Evolutionary conservation across 169 alveolate species (phyloP).

Genomic region (Plasmodium gaboni): DNA sequence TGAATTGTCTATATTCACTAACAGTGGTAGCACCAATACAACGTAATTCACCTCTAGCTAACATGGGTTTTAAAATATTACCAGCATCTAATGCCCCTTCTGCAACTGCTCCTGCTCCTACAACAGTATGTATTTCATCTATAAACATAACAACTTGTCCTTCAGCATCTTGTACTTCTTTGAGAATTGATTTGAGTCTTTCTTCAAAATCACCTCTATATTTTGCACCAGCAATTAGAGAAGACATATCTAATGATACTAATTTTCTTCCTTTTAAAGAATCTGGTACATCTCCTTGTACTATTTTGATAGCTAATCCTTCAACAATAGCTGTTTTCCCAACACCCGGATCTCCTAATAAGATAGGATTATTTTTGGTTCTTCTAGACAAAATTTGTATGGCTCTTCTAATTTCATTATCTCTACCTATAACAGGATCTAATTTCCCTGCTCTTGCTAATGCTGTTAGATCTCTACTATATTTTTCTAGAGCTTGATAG

Average conservation of each 20-base stretch:
- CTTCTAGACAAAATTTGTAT: constrained; percentile 89
- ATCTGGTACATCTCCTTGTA: constrained; percentile 92
- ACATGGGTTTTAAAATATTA: constrained; percentile 90
- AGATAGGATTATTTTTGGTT: constrained; percentile 91
- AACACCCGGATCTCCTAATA: constrained; percentile 93
- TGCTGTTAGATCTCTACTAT: constrained; percentile 88
- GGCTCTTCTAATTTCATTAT: constrained; percentile 90
- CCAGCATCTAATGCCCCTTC: constrained; percentile 93
- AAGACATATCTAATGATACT: constrained; percentile 88
- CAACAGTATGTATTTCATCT: constrained; percentile 91
- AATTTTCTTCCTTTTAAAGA: constrained; percentile 88
- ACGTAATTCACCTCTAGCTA: constrained; percentile 92
- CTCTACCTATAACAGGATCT: constrained; percentile 93
- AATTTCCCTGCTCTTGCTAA: constrained; percentile 90
- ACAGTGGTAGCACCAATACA: constrained; percentile 93
- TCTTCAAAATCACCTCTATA: constrained; percentile 95
- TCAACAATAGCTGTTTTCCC: constrained; percentile 94
- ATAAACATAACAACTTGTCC: constrained; percentile 92
- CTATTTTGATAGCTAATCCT: constrained; percentile 91
- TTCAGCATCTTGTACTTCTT: constrained; percentile 91
- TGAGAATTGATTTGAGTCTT: constrained; percentile 88
- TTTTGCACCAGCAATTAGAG: constrained; percentile 90
- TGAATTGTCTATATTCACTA: constrained; percentile 90
- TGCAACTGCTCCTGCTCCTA: constrained; percentile 94
- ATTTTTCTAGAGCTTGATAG: constrained; percentile 85